These are phyloP conservation scores for Pseudodiploospora longispora DNA, from an alignment of 2,329 filamentous ascomycete genomes.

Conservation along the genomic window DNA sequence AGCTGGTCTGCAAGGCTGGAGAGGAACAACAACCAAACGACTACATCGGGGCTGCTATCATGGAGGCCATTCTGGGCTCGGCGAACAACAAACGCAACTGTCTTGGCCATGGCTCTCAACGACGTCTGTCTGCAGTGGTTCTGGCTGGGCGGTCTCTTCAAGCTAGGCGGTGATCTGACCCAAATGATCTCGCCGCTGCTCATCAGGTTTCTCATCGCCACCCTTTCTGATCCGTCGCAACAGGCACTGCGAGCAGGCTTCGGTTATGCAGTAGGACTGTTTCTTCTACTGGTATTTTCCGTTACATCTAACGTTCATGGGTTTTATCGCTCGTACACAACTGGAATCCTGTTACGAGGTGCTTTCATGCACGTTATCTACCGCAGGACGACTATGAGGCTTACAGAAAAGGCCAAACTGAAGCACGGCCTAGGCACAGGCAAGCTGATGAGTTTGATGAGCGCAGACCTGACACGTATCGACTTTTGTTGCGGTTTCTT, in stretches of 20 bases:
- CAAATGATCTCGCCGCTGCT: conserved; percentile 18
- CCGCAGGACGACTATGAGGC: too few species aligned
- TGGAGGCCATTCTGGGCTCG: conserved; percentile 19
- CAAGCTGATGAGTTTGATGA: too few species aligned
- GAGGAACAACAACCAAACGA: conserved; percentile 7
- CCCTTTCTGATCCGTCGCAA: conserved; percentile 14
- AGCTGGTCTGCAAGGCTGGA: conserved; percentile 13
- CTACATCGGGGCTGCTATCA: neutral
- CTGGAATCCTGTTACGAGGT: too few species aligned
- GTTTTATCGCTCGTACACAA: too few species aligned
- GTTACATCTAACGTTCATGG: too few species aligned
- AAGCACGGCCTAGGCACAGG: too few species aligned
- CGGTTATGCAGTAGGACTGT: conserved; percentile 17
- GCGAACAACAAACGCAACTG: conserved; percentile 15
- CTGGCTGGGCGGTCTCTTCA: conserved; percentile 21
- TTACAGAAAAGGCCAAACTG: too few species aligned
- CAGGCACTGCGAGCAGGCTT: conserved; percentile 9
- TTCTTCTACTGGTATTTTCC: conserved; percentile 10
- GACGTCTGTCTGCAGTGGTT: conserved; percentile 23
- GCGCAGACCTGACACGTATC: too few species aligned
- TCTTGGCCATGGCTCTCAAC: conserved; percentile 20
- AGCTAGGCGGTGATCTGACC: conserved; percentile 17
- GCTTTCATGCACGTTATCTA: too few species aligned
- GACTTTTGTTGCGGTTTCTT: too few species aligned
- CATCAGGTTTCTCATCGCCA: conserved; percentile 16